phyloP scores from a whole-genome alignment of 495 filamentous ascomycete species.

The Tricharina praecox region DNA sequence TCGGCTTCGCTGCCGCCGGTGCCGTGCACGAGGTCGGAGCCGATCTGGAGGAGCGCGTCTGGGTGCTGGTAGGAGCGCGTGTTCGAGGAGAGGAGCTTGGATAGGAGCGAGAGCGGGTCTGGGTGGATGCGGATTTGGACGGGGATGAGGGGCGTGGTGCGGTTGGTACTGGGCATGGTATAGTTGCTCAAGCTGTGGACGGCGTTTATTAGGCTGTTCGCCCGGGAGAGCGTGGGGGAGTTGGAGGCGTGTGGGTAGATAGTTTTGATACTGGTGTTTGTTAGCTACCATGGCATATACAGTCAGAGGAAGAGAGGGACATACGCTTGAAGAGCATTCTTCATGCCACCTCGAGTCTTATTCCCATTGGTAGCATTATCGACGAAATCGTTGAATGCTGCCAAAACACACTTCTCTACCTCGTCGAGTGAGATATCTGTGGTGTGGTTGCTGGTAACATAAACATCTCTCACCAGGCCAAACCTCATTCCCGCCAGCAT shows the following conservation, averaged over 20 bases:
- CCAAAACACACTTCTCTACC: slow-evolving; percentile 42
- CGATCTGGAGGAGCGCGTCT: slow-evolving; percentile 68
- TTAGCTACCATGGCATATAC: not conserved
- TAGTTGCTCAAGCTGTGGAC: slow-evolving; percentile 81
- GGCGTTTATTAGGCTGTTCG: slow-evolving; percentile 46
- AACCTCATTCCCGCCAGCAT: slow-evolving; percentile 22
- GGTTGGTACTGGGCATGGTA: slow-evolving; percentile 68
- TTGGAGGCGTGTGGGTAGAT: slow-evolving; percentile 18
- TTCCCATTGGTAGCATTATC: slow-evolving; percentile 66
- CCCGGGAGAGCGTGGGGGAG: slow-evolving; percentile 20
- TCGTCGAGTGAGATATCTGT: slow-evolving; percentile 19
- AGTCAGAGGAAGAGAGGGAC: slow-evolving; percentile 19
- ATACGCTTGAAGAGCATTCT: slow-evolving; percentile 47
- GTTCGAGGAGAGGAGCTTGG: slow-evolving; percentile 79
- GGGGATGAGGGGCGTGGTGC: slow-evolving; percentile 66
- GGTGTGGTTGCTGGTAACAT: slow-evolving; percentile 9
- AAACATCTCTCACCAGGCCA: slow-evolving; percentile 18
- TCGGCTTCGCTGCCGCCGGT: slow-evolving; percentile 17
- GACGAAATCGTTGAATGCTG: slow-evolving; percentile 42
- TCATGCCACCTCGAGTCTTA: slow-evolving; percentile 48
- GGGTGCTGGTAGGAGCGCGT: slow-evolving; percentile 67
- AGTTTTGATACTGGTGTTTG: slow-evolving; percentile 16
- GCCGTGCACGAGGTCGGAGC: slow-evolving; percentile 40
- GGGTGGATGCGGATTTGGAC: slow-evolving; percentile 72
- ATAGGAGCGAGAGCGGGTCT: slow-evolving; percentile 70